phyloP scores from a whole-genome alignment of 768 basidiomycete genomes.

The Hysterangium stoloniferum region DNA sequence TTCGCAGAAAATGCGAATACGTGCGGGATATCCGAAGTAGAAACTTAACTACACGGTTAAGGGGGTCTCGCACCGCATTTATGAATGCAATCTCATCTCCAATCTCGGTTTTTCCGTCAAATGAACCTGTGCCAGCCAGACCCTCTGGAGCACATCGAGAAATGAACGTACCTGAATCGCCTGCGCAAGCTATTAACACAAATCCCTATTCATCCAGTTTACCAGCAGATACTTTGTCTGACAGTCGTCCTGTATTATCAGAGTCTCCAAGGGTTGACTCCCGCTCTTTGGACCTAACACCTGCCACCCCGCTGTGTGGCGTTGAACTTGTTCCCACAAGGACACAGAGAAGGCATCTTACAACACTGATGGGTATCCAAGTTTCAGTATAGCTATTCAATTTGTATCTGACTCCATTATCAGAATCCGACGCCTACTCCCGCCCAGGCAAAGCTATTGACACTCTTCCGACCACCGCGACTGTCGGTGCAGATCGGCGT shows the following conservation, averaged over 20 bases:
- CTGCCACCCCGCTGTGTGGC: background rate
- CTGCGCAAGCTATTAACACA: no score
- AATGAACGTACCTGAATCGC: no score
- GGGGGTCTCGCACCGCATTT: background rate
- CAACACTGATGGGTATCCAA: background rate
- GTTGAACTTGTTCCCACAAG: no score
- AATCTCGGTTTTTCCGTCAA: background rate
- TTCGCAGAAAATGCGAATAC: slow-evolving; percentile 58
- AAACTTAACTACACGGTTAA: background rate
- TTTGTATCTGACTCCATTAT: background rate
- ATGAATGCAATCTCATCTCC: slow-evolving; percentile 2
- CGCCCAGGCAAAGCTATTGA: no score
- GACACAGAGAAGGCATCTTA: background rate
- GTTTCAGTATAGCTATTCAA: background rate
- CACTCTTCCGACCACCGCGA: no score
- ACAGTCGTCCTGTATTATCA: no score
- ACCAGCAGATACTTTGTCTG: no score
- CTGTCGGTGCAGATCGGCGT: no score
- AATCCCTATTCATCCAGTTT: no score
- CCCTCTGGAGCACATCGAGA: background rate
- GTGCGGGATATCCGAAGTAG: slow-evolving; percentile 20
- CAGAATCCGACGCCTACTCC: background rate
- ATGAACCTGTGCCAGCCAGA: background rate
- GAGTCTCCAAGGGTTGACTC: no score
- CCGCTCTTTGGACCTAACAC: no score